These are phyloP conservation scores for Anisogramma anomala DNA, from an alignment of 2,329 filamentous ascomycete genomes.

Conservation along the genomic window DNA sequence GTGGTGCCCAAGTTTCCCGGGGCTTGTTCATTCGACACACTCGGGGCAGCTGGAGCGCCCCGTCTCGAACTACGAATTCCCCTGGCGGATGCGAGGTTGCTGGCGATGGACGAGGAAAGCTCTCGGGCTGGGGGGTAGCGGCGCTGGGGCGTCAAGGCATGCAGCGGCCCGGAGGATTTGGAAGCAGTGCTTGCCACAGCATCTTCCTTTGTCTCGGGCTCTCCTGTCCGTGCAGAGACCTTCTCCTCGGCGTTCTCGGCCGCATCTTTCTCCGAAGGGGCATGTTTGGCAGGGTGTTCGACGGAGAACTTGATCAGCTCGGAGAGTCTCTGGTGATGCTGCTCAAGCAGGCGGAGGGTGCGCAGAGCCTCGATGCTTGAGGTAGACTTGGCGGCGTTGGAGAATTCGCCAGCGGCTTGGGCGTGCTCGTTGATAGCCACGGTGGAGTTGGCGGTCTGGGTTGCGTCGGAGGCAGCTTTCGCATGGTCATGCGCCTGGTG, in stretches of 20 bases:
- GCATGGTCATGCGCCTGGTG: constrained; percentile 76
- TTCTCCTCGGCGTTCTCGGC: constrained; percentile 28
- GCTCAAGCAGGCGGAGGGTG: constrained; percentile 72
- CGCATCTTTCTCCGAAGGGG: constrained; percentile 26
- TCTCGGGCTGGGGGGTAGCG: constrained; percentile 52
- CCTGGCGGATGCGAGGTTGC: constrained; percentile 73
- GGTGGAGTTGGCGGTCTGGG: constrained; percentile 61
- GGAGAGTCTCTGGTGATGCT: constrained; percentile 76
- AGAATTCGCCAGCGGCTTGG: constrained; percentile 77
- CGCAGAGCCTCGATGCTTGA: constrained; percentile 61
- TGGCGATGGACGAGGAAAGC: constrained; percentile 72
- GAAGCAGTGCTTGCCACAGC: constrained; percentile 17
- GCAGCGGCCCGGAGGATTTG: constrained; percentile 21
- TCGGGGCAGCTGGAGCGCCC: constrained; percentile 52
- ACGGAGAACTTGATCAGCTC: constrained; percentile 64
- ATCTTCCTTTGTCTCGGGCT: constrained; percentile 12
- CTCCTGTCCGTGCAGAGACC: constrained; percentile 16
- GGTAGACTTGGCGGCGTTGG: constrained; percentile 65
- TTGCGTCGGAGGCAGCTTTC: constrained; percentile 67
- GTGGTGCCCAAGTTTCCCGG: constrained; percentile 56
- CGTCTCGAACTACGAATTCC: constrained; percentile 56
- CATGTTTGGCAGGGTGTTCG: constrained; percentile 34
- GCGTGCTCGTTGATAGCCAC: constrained; percentile 82
- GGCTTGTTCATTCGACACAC: constrained; percentile 61
- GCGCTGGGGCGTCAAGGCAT: constrained; percentile 30